Percentiles rank a stretch among this genome's conserved stretches.
Evolutionary conservation across 2,329 filamentous ascomycete genomes (phyloP).

Genomic region (Curvularia spicifera): DNA sequence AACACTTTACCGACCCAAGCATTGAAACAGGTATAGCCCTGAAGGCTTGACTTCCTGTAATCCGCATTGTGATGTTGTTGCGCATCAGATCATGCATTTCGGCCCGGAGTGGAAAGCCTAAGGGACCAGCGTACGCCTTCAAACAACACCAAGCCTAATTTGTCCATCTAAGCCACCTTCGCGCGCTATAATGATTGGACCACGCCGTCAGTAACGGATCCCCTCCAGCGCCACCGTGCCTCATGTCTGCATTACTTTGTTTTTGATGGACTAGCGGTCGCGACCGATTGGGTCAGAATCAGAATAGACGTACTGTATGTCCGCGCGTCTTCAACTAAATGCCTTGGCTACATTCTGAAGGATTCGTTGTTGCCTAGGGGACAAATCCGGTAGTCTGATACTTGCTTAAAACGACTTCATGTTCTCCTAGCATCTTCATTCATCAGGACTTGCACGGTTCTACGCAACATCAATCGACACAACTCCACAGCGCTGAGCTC

Average conservation of each 20-base stretch:
- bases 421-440: neutral
- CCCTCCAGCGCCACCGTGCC: neutral
- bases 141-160: conserved; percentile 1
- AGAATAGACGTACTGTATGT: conserved; percentile 6
- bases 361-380: conserved; percentile 23
- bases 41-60: neutral
- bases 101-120: neutral
- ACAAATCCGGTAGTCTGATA: neutral
- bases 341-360: neutral
- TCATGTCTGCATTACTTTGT: neutral
- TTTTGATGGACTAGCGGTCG: neutral
- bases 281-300: conserved; percentile 1
- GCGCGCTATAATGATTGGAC: neutral
- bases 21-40: neutral
- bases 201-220: neutral
- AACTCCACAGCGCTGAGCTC: neutral
- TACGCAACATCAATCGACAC: neutral
- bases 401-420: neutral
- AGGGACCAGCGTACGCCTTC: neutral
- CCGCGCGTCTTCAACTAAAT: conserved; percentile 13
- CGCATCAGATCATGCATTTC: neutral
- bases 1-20: neutral
- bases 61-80: neutral
- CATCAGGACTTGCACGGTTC: neutral
- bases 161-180: neutral